Evolutionary conservation across 2,329 filamentous ascomycete genomes (phyloP), one percentile per base, ranked within the genome.

Genomic region (Calonectria pauciramosa): DNA sequence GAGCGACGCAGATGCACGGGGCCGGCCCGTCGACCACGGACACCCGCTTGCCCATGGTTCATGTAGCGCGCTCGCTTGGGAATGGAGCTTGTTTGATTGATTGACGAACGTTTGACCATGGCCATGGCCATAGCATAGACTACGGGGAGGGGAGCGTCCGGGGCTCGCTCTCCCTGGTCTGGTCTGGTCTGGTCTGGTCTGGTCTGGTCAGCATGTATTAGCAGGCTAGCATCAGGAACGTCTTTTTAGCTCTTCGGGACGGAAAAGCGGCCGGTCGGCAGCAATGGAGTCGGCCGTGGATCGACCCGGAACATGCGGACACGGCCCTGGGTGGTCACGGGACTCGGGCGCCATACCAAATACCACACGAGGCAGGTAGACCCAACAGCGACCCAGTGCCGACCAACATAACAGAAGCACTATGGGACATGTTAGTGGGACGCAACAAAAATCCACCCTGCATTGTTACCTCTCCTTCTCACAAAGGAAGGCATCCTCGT

Each of bases 21-120:
- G 56, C 34, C 68, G 68, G 47, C 30, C 68, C 68, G 56, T 52
- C 44, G 23, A 38, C 56, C 68, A 70, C 56, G 44, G 68, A 51
- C 47, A 64, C 60, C 68, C 68, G 26, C 56, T 64, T 44, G 34
- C 26, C 56, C 68, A 70, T 38, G 28, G 68, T 70, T 70, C 68
- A 52, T 64, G 68, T 52, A 28, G 54, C 44, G 56, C 36, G 20
- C 34, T 41, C 56, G 56, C 54, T 70, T 70, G 68, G 20, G 68
- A 60, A 30, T 64, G 56, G 44, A 64, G 56, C 56, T 70, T 70
- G 56, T 64, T 47, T 70, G 68, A 70, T 64, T 51, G 68, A 70
- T 51, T 49, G 56, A 63, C 56, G 23, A 63, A 63, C 34, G 56
- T 63, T 63, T 63, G 56, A 63, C 56, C 56, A 63, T 41, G 18